Percentiles rank a stretch among this genome's conserved stretches.
Conservation (phyloP, 805 yeast species). For the Nakazawaea anatomiae region DNA sequence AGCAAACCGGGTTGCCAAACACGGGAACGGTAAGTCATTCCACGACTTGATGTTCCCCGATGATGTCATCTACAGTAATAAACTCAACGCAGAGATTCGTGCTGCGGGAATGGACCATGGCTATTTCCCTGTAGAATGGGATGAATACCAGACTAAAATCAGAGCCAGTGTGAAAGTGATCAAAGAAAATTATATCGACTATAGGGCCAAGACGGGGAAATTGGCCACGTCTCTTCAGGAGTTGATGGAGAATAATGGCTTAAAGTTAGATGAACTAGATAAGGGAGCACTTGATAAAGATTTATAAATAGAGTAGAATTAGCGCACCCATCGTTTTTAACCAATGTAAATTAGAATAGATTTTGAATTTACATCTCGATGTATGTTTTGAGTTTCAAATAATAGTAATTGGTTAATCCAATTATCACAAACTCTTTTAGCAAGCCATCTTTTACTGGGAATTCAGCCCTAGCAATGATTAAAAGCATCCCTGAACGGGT, state of each 20-base stretch:
- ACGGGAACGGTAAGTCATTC: conserved; percentile 43
- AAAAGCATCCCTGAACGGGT: not conserved
- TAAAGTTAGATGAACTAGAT: conserved; percentile 24
- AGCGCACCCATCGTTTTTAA: not conserved
- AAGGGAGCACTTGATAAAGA: not conserved
- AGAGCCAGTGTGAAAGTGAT: conserved; percentile 37
- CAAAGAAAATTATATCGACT: conserved; percentile 38
- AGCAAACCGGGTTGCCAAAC: conserved; percentile 26
- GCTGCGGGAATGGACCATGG: conserved; percentile 36
- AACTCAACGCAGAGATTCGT: conserved; percentile 29
- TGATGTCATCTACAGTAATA: conserved; percentile 55
- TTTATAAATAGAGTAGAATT: not conserved
- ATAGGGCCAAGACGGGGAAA: conserved; percentile 31
- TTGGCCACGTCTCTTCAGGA: conserved; percentile 32
- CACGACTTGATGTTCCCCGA: conserved; percentile 50
- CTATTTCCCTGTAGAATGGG: conserved; percentile 49
- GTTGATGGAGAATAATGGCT: conserved; percentile 30
- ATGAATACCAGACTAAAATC: conserved; percentile 33
- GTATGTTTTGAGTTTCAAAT: too few relatives aligned
- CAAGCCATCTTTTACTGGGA: too few relatives aligned
- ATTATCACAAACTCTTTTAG: too few relatives aligned
- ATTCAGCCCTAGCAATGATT: too few relatives aligned
- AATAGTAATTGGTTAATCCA: too few relatives aligned
- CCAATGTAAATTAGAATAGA: not conserved
- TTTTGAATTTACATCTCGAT: not conserved